Evolutionary conservation across 441 rosid genomes (phyloP), one percentile per base, ranked within the genome.

Genomic region (Isatis lusitanica): DNA sequence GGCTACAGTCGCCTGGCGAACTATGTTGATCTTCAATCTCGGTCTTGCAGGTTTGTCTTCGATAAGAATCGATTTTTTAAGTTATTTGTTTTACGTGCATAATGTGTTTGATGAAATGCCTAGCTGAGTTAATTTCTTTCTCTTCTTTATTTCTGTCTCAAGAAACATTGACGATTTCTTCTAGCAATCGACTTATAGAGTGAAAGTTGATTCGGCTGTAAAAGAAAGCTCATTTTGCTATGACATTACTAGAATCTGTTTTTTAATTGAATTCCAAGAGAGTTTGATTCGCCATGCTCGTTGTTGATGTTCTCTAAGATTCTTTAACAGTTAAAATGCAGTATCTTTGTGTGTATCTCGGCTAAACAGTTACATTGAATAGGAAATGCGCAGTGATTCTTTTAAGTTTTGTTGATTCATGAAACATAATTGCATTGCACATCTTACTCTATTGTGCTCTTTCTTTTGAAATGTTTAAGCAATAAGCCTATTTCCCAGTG

Each of bases 11-110:
- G 66, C 85, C 12, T 88, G 96, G 97, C 90, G 98, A 24, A 36
- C 79, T 74, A 82, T 90, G 73, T 70, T 93, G 86, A 83, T 91
- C 74, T 85, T 83, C 53, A 91, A 93, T 82, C 75, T 93, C 48
- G 98, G 87, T 43, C 84, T 93, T 53, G 97, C 88, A 80, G 97
- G 96, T 93, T 56, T 13, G 81, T 56, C 17, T 44, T 58, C 9
- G 16, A 11, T 10, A 12, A 57, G 9, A n/a, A 4, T 43, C 13
- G 17, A 0, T 35, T 48, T 46, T 56, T 55, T 8, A 26, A 26
- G 28, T 26, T 26, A 26, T 26, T 74, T 26, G 12, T 3, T 42
- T 75, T 68, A 57, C 48, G 82, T 17, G 1, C 63, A 38, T 16
- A 63, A 76, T 63, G 75, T 85, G 83, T 83, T 88, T 56, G 92